A percentile compares a stretch with the other conserved stretches of the same genome.
phyloP scores from a whole-genome alignment of 768 basidiomycete genomes.

The Russula griseocarnosa region DNA sequence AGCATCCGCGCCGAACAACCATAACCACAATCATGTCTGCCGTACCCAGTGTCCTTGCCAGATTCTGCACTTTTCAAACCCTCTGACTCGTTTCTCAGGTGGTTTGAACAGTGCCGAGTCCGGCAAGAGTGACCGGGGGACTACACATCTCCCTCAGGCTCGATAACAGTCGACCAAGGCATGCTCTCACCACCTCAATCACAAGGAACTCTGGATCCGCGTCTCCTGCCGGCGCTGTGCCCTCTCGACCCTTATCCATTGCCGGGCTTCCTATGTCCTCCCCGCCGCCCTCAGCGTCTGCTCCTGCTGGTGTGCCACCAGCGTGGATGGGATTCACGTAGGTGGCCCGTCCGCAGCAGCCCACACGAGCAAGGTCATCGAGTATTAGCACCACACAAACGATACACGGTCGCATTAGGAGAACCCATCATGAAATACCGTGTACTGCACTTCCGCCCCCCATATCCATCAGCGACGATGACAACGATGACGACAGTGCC shows the following conservation, averaged over 20 bases:
- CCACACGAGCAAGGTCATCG: conserved; percentile 47
- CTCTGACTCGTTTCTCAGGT: too few species aligned
- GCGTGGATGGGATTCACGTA: conserved; percentile 2
- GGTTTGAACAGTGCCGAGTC: too few species aligned
- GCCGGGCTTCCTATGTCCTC: conserved; percentile 40
- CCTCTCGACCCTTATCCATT: conserved; percentile 46
- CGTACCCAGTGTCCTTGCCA: too few species aligned
- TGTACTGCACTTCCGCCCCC: conserved; percentile 29
- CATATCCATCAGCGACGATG: conserved; percentile 25
- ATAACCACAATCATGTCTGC: conserved; percentile 55
- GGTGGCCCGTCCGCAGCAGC: conserved; percentile 38
- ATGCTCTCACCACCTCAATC: conserved; percentile 54
- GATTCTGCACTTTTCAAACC: too few species aligned
- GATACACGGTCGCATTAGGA: conserved; percentile 83
- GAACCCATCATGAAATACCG: conserved; percentile 52
- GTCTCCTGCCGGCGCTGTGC: conserved; percentile 3
- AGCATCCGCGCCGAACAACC: conserved; percentile 38
- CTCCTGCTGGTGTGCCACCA: conserved; percentile 18
- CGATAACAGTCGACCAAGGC: conserved; percentile 35
- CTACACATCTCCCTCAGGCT: conserved; percentile 63
- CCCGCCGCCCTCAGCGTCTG: conserved; percentile 21
- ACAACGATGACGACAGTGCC: conserved; percentile 16
- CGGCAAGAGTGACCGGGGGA: too few species aligned
- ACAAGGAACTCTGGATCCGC: conserved; percentile 31
- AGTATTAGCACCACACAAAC: conserved; percentile 68